phyloP scores from a whole-genome alignment of 768 basidiomycete species.

The Russula abietina region DNA sequence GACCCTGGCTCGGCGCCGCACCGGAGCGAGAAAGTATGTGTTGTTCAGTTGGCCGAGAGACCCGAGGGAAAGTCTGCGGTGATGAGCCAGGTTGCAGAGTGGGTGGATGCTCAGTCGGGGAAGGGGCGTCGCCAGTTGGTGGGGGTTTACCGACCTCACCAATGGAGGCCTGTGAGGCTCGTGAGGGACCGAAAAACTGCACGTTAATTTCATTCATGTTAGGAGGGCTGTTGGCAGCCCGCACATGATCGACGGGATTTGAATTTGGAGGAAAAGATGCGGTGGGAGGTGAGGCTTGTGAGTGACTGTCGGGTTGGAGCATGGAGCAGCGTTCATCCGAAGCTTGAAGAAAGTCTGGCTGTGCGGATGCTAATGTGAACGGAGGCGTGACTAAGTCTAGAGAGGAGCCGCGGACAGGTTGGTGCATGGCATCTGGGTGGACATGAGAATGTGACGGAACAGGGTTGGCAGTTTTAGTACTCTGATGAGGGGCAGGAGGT shows the following conservation, averaged over 20 bases:
- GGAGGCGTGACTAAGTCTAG: neutral
- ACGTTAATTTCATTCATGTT: slow-evolving; percentile 14
- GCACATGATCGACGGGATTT: slow-evolving; percentile 11
- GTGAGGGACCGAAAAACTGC: slow-evolving; percentile 14
- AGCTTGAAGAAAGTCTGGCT: neutral
- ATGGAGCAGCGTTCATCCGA: slow-evolving; percentile 9
- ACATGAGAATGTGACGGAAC: slow-evolving; percentile 8
- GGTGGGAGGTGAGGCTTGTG: slow-evolving; percentile 2
- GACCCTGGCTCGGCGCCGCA: neutral
- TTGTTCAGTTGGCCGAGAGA: slow-evolving; percentile 4
- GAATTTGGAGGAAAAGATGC: neutral
- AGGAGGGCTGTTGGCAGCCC: slow-evolving; percentile 1
- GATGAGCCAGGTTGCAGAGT: slow-evolving; percentile 4
- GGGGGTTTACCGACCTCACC: slow-evolving; percentile 1
- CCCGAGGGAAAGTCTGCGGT: slow-evolving; percentile 2
- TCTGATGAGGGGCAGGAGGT: slow-evolving; percentile 7
- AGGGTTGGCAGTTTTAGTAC: neutral
- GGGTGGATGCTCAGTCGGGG: neutral
- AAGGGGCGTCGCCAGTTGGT: slow-evolving; percentile 1
- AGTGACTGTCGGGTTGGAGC: neutral
- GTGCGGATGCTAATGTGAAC: neutral
- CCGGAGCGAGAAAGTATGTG: slow-evolving; percentile 6
- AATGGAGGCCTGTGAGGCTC: slow-evolving; percentile 23
- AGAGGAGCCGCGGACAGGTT: slow-evolving; percentile 13
- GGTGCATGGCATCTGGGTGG: slow-evolving; percentile 17